A percentile compares a stretch with the other conserved stretches of the same genome.
Evolutionary conservation across 1,284 basidiomycete species (phyloP).

Genomic region (Tetrapyrgos nigripes): DNA sequence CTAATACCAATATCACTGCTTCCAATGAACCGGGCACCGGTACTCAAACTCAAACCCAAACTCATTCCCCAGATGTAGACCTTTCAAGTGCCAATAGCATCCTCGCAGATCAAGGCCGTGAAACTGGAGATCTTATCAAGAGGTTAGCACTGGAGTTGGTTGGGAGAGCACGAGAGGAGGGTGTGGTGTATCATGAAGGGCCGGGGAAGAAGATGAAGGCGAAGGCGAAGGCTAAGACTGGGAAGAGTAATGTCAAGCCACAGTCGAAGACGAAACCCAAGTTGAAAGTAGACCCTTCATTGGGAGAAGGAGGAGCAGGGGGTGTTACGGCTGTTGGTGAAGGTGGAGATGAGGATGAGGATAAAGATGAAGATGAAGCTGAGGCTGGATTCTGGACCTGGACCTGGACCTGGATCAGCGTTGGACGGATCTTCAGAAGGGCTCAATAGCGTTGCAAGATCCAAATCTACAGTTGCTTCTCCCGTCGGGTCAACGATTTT

Average conservation of each 20-base stretch:
- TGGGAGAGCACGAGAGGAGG: constrained; percentile 73
- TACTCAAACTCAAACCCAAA: constrained; percentile 55
- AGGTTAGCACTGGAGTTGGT: constrained; percentile 77
- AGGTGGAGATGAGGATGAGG: not conserved
- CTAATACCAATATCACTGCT: too few relatives aligned
- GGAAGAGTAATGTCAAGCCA: constrained; percentile 19
- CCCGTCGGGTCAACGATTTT: too few relatives aligned
- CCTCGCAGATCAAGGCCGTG: constrained; percentile 69
- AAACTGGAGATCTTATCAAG: constrained; percentile 66
- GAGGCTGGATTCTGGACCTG: too few relatives aligned
- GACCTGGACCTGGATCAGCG: too few relatives aligned
- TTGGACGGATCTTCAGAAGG: too few relatives aligned
- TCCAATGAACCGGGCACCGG: constrained; percentile 41
- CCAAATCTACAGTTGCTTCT: too few relatives aligned
- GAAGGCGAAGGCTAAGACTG: not conserved
- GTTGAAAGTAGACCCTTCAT: not conserved
- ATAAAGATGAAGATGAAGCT: not conserved
- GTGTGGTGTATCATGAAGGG: constrained; percentile 61
- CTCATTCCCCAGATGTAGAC: too few relatives aligned
- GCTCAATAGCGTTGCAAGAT: too few relatives aligned
- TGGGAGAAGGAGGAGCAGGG: not conserved
- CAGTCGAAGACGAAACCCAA: not conserved
- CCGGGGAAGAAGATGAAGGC: too few relatives aligned
- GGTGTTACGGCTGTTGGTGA: too few relatives aligned
- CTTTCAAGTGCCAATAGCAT: too few relatives aligned